These are phyloP conservation scores for Amanita pseudoporphyria DNA, from an alignment of 768 basidiomycete genomes.

Conservation along the genomic window DNA sequence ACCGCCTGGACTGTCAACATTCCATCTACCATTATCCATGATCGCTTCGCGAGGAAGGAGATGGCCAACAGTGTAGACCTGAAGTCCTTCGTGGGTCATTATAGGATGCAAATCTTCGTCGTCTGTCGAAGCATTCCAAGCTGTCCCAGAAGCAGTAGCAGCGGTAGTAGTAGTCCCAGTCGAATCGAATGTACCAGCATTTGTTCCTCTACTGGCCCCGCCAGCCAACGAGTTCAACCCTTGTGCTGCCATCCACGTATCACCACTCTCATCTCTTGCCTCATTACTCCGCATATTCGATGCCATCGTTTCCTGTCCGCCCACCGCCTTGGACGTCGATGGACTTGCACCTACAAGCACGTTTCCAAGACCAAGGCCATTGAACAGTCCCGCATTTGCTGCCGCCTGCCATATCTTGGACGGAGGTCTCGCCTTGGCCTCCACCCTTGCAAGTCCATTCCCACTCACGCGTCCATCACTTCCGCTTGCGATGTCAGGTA, in stretches of 20 bases:
- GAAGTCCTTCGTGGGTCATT: slow-evolving; percentile 52
- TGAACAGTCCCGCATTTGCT: slow-evolving; percentile 11
- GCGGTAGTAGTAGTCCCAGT: not conserved
- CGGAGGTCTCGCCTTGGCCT: slow-evolving; percentile 4
- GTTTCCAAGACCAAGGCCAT: not conserved
- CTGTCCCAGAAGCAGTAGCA: not conserved
- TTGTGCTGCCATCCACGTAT: slow-evolving; percentile 1
- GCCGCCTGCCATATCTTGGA: slow-evolving; percentile 14
- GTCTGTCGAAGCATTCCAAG: slow-evolving; percentile 11
- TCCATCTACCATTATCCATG: slow-evolving; percentile 56
- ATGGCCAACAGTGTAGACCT: slow-evolving; percentile 77
- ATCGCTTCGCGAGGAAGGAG: slow-evolving; percentile 47
- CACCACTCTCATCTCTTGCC: slow-evolving; percentile 8
- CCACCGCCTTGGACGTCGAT: slow-evolving; percentile 9
- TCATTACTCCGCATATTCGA: slow-evolving; percentile 38
- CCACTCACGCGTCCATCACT: not conserved
- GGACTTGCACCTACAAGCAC: not conserved
- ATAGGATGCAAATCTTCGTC: slow-evolving; percentile 10
- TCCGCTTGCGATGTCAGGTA: too few relatives aligned
- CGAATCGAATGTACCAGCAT: not conserved
- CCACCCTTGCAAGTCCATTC: not conserved
- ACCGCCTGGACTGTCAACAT: slow-evolving; percentile 27
- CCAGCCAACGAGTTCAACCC: slow-evolving; percentile 1
- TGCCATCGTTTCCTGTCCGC: slow-evolving; percentile 36
- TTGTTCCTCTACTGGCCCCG: not conserved